phyloP scores from a whole-genome alignment of 2,329 filamentous ascomycete genomes.

The Cercospora brassicicola region DNA sequence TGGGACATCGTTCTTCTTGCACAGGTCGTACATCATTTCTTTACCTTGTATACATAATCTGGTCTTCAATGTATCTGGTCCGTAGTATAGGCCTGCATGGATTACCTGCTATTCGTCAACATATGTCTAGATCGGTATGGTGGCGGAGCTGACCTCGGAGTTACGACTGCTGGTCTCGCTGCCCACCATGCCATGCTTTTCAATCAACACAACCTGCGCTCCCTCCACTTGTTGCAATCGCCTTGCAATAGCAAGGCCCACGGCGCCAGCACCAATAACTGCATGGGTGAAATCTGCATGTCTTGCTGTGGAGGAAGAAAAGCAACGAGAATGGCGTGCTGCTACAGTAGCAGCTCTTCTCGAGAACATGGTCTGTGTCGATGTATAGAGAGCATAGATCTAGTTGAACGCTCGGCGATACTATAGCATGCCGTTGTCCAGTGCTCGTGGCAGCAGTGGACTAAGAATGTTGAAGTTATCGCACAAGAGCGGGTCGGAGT shows the following conservation, averaged over 20 bases:
- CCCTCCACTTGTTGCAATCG: slow-evolving; percentile 63
- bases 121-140: background rate
- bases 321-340: slow-evolving; percentile 31
- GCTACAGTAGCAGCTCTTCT: background rate
- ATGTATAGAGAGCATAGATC: background rate
- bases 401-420: background rate
- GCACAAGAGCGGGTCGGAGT: background rate
- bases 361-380: slow-evolving; percentile 14
- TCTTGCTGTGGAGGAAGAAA: slow-evolving; percentile 45
- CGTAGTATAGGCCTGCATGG: slow-evolving; percentile 93
- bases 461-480: background rate
- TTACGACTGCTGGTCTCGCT: slow-evolving; percentile 88
- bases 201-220: slow-evolving; percentile 72
- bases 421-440: background rate
- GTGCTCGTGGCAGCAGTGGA: background rate
- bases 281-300: slow-evolving; percentile 64
- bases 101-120: slow-evolving; percentile 63
- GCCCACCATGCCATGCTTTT: slow-evolving; percentile 72
- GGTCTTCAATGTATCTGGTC: slow-evolving; percentile 73
- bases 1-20: slow-evolving; percentile 64
- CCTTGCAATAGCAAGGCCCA: slow-evolving; percentile 77
- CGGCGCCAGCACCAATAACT: slow-evolving; percentile 68
- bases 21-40: slow-evolving; percentile 75
- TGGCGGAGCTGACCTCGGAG: slow-evolving; percentile 62
- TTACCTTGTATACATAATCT: slow-evolving; percentile 76